Evolutionary conservation across 345 rosid genomes (phyloP).

Genomic region (Eutrema japonicum): DNA sequence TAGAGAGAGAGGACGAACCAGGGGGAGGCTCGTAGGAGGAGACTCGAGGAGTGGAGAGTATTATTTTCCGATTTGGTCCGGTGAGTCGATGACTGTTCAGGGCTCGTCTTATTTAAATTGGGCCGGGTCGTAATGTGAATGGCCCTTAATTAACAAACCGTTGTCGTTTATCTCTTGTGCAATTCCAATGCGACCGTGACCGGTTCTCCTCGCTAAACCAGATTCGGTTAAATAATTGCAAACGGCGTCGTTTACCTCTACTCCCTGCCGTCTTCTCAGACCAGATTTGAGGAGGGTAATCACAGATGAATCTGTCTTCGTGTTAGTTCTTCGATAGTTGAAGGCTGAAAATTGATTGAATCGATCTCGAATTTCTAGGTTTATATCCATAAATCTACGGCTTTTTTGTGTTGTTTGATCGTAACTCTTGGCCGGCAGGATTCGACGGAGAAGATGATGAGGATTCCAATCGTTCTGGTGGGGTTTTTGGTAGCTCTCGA

Average conservation of each 20-base stretch:
- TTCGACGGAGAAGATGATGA: slow-evolving; percentile 17
- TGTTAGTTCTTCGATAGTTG: background rate
- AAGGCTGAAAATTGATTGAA: background rate
- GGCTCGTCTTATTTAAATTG: slow-evolving; percentile 13
- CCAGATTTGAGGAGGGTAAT: slow-evolving; percentile 22
- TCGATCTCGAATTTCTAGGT: background rate
- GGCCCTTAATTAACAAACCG: background rate
- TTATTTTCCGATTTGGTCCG: background rate
- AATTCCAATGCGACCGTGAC: background rate
- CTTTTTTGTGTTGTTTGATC: background rate
- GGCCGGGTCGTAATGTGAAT: background rate
- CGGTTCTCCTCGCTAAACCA: slow-evolving; percentile 16
- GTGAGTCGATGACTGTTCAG: slow-evolving; percentile 15
- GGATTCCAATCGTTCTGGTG: background rate
- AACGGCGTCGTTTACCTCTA: slow-evolving; percentile 11
- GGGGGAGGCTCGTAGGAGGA: background rate
- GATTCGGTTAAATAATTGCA: background rate
- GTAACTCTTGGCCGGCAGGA: background rate
- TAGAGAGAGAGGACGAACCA: slow-evolving; percentile 5
- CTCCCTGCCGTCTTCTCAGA: slow-evolving; percentile 8
- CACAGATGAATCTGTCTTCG: slow-evolving; percentile 1
- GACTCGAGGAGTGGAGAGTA: slow-evolving; percentile 19
- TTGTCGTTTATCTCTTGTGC: background rate
- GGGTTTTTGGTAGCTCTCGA: slow-evolving; percentile 30
- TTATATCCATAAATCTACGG: background rate